These are phyloP conservation scores for Mollisiaceae sp. DNA, from an alignment of 2,329 filamentous ascomycete species.

Conservation along the genomic window DNA sequence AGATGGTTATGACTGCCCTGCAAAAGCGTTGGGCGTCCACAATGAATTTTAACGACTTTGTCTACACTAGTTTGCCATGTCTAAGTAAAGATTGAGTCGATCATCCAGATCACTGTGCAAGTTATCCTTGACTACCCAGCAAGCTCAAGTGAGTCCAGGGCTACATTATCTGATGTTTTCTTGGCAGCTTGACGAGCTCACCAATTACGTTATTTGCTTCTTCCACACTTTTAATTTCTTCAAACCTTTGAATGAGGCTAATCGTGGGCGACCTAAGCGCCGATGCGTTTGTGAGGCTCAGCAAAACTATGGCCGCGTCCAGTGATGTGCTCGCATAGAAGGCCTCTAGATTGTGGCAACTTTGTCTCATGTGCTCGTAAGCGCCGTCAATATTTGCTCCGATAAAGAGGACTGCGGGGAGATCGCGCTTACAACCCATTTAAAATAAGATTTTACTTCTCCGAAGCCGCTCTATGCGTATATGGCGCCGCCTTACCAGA, in stretches of 20 bases:
- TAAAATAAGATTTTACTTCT: too few relatives aligned
- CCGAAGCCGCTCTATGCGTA: not conserved
- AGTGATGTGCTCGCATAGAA: not conserved
- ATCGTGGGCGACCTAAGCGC: not conserved
- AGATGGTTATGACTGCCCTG: not conserved
- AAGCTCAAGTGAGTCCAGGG: not conserved
- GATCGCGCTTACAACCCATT: not conserved
- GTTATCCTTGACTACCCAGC: too few relatives aligned
- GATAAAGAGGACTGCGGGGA: not conserved
- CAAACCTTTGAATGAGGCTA: conserved; percentile 1
- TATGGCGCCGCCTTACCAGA: not conserved
- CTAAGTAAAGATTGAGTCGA: too few relatives aligned
- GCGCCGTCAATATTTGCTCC: not conserved
- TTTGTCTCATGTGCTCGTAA: not conserved
- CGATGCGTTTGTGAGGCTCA: not conserved
- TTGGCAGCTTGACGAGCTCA: not conserved
- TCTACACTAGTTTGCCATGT: not conserved
- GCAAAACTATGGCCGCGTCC: not conserved
- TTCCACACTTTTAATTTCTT: not conserved
- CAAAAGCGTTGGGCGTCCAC: not conserved
- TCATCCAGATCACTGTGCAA: too few relatives aligned
- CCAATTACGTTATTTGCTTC: not conserved
- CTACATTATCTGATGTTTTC: not conserved
- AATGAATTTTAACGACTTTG: not conserved
- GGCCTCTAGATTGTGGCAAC: not conserved